A percentile compares a stretch with the other conserved stretches of the same genome.
phyloP scores from a whole-genome alignment of 305 asterid species.

The Rubia tinctorum region DNA sequence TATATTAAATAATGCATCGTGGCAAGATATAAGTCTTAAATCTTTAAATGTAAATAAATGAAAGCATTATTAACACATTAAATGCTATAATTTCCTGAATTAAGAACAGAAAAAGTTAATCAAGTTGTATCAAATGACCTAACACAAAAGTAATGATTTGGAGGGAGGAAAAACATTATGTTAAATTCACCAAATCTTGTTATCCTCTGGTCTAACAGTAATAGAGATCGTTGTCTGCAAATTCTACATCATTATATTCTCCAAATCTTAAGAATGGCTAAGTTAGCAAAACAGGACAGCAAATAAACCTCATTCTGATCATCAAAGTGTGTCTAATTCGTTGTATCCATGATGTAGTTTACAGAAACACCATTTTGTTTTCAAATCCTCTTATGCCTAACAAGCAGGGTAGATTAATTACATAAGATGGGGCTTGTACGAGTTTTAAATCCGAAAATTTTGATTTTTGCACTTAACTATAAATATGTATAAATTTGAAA shows the following conservation, averaged over 20 bases:
- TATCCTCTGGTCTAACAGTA: not conserved
- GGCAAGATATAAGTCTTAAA: no score
- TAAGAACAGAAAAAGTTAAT: not conserved
- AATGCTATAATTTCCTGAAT: not conserved
- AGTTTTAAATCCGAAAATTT: no score
- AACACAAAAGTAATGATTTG: not conserved
- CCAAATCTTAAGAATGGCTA: slow-evolving; percentile 12
- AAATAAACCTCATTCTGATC: slow-evolving; percentile 4
- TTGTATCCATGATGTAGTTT: slow-evolving; percentile 2
- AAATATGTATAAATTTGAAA: no score
- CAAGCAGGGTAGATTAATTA: not conserved
- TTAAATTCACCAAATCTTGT: slow-evolving; percentile 13
- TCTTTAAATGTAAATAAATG: no score
- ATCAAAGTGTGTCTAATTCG: slow-evolving; percentile 7
- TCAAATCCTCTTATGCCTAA: not conserved
- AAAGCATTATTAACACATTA: not conserved
- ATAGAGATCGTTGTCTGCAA: not conserved
- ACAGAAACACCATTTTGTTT: not conserved
- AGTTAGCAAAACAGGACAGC: slow-evolving; percentile 9
- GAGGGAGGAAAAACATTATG: slow-evolving; percentile 10
- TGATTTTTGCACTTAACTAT: no score
- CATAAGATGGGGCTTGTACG: no score
- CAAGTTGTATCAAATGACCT: no score
- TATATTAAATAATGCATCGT: not conserved
- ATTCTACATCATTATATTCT: not conserved